Base-by-base conservation (phyloP, 306 rosid species). In the Cucurbita ficifolia region DNA sequence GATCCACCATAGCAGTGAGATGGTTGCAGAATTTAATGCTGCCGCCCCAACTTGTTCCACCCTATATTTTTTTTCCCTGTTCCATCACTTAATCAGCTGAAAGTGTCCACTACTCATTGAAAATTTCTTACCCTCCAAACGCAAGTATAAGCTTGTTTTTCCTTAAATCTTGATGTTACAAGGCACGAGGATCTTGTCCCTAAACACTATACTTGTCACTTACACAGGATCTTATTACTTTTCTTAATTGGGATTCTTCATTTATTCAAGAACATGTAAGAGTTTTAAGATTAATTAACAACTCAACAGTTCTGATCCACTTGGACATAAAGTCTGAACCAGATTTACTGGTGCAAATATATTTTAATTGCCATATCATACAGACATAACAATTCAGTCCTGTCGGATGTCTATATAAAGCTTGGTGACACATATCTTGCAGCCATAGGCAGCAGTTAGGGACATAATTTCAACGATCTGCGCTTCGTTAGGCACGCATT, bases 21-120 rank as follows among this genome's bases (percentile, higher is more conserved):
- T 80, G 46, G 84, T 39, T 80, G 77, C 81, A 68, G 79, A 82
- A 80, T 85, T 85, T 56, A 85, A 82, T 82, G 79, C 79, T 46
- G 39, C 29, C 81, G 63, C 80, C 84, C 83, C 81, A 82, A 79
- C 86, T 79, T 82, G 73, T n/a, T 71, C 76, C 22, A 57, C 9
- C 51, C 57, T 57, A 39, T 57, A 59, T 21, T 40, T 73, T 19
- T 36, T 52, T 22, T 43, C 45, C 42, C 7, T 53, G 63, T 73
- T 10, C 65, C 45, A 21, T 56, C 54, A 40, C 69, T 42, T 40
- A 40, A 55, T 55, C 50, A 70, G 59, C 46, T 70, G 59, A 70
- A 69, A 50, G 10, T 49, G 24, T 56, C 69, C 64, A 42, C 13
- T 73, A 18, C 67, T 19, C 50, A 19, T 55, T 73, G 14, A 19